Conservation (phyloP, 202 grass and related monocot genomes). For the Panicum virgatum region DNA sequence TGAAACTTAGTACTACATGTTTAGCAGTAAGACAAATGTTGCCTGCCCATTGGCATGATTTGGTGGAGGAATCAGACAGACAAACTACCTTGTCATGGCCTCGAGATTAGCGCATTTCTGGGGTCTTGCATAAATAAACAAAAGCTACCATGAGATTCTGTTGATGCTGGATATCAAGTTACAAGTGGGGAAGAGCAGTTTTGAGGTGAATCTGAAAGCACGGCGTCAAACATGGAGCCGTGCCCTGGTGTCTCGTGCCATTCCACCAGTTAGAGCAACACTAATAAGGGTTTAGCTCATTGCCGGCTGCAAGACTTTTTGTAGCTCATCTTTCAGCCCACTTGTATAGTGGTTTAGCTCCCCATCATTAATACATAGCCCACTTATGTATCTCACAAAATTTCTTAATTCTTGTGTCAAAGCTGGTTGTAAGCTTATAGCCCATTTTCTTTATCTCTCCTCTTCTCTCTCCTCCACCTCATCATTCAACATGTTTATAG, state of each 20-base stretch:
- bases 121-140: background rate
- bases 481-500: no score
- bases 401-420: no score
- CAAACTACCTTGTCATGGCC: background rate
- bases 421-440: no score
- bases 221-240: conserved; percentile 37
- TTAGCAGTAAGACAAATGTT: conserved; percentile 29
- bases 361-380: no score
- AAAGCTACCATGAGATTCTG: conserved; percentile 35
- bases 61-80: conserved; percentile 28
- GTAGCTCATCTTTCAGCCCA: no score
- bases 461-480: no score
- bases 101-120: conserved; percentile 6
- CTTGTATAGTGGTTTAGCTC: no score
- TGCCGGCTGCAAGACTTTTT: no score
- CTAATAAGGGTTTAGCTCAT: no score
- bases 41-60: conserved; percentile 25
- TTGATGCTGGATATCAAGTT: background rate
- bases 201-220: conserved; percentile 10
- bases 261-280: background rate
- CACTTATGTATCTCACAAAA: no score
- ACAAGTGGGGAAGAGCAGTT: background rate
- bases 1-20: conserved; percentile 39
- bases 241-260: conserved; percentile 27
- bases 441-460: no score